Base-by-base conservation (phyloP, 2,329 filamentous ascomycete genomes). In the Nemania sp. region DNA sequence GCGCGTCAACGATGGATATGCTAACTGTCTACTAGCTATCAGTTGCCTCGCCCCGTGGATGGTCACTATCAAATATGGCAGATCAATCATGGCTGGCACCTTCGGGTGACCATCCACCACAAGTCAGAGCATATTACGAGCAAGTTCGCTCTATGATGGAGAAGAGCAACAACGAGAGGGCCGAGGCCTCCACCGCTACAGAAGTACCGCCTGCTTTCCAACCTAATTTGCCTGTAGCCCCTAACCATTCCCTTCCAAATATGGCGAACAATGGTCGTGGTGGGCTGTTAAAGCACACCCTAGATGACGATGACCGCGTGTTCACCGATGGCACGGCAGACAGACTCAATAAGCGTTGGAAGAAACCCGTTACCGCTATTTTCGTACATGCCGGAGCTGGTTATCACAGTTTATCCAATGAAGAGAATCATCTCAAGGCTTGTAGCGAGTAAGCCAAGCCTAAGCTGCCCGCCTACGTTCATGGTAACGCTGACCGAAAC, bases 341-440 rank as follows among this genome's bases (percentile, higher is more conserved):
- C 55, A 73, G 70, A 28, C 67, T 24, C 3, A 54, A 22, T 71
- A 52, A 61, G 71, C 41, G 74, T 11, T 57, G 54, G 57, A 72
- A 72, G n/a, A 52, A 48, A 36, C 62, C 62, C 14, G 63, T 67
- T 12, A 60, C 74, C 52, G 91, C 91, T 54, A 93, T 99, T 47
- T 97, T 96, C 71, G 87, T 99, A 39, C 94, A 99, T 72, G 94
- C 93, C 31, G 94, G 94, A 28, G 94, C 94, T 14, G 94, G 94
- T 3, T 99, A 90, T 66, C 94, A 99, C 71, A 97, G 91, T 68
- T 77, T 83, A 20, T 83, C 89, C 56, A 97, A 97, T 68, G 92
- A 99, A 70, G 78, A 80, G 51, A 79, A 89, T 31, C 94, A 99
- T 68, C 81, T 99, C 8, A 80, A 86, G 66, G 91, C 91, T 36